Evolutionary conservation across 2,329 filamentous ascomycete species (phyloP), one percentile per base, ranked within the genome.

Genomic region (Chaetoscypha palmicola): DNA sequence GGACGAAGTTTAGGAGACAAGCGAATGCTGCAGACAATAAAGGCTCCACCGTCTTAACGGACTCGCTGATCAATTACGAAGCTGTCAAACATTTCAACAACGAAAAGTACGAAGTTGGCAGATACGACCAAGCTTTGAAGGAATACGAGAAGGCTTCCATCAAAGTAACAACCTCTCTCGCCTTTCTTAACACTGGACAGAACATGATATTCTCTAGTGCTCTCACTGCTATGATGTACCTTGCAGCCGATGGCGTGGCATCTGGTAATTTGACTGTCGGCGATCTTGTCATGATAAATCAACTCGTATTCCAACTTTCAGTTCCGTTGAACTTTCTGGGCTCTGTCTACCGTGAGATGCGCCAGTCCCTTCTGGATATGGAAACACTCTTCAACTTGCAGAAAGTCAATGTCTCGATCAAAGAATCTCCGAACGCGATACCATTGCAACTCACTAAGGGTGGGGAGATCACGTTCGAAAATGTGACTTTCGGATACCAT

Each of bases 11-110:
- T 64, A 78, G 94, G 36, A 85, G 91, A 57, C 86, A 94, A 65
- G 89, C 92, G 30, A 98, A 98, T 62, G 88, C 89, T 4, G 94
- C 92, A 0, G 94, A 98, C 58, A 98, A 97, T 66, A 87, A 82
- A 62, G 92, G 88, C 0, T 94, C 91, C 1, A 97, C 91, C 0
- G 88, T 97, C 5, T 91, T 91, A 0, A 90, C 97, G 1, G 92
- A 98, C 67, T 95, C 90, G 1, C 70, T 98, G 39, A 95, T 98
- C 71, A 98, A 98, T 68, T 98, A 96, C 60, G 92, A 98, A 66
- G 91, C 94, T 11, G 92, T 98, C 61, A 98, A 98, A 67, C 95
- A 97, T 69, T 98, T 97, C 70, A 98, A 98, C 70, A 98, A 98
- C 60, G 94, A 98, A 62, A 87, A 85, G 53, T 97, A 89, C 54